Conservation (phyloP, 208 protist species). For the Crithidia bombi region DNA sequence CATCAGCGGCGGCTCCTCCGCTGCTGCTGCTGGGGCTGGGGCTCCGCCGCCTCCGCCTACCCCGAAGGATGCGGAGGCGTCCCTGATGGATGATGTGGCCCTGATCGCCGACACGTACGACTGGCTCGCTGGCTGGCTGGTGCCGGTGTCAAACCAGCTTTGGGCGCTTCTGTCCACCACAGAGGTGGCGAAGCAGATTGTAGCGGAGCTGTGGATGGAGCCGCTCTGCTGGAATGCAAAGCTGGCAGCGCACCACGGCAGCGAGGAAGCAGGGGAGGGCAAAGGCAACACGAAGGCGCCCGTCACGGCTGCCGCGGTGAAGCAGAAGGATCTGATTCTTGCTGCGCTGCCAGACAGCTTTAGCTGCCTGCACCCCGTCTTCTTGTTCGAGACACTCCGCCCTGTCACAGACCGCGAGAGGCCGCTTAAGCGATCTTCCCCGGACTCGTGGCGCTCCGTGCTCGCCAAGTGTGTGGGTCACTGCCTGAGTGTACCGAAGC, state of each 20-base stretch:
- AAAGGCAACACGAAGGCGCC: neutral
- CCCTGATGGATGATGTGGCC: slow-evolving; percentile 26
- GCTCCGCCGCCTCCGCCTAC: neutral
- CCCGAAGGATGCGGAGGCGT: slow-evolving; percentile 14
- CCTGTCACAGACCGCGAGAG: slow-evolving; percentile 14
- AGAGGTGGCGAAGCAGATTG: slow-evolving; percentile 39
- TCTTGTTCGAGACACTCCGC: slow-evolving; percentile 31
- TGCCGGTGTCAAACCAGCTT: slow-evolving; percentile 14
- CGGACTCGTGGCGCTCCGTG: slow-evolving; percentile 11
- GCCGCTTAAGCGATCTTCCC: neutral
- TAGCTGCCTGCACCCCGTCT: slow-evolving; percentile 47
- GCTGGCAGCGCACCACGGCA: neutral
- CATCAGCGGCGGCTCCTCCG: neutral
- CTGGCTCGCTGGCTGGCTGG: slow-evolving; percentile 40
- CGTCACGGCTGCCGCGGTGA: neutral
- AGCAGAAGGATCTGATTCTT: slow-evolving; percentile 19
- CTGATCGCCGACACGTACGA: slow-evolving; percentile 19
- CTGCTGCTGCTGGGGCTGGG: neutral
- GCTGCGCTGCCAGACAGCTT: slow-evolving; percentile 26
- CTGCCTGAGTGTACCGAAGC: slow-evolving; percentile 52
- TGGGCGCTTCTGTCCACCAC: slow-evolving; percentile 21
- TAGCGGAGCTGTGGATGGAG: slow-evolving; percentile 35
- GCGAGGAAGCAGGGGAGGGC: slow-evolving; percentile 17
- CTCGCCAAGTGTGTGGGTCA: slow-evolving; percentile 34
- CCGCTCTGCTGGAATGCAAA: slow-evolving; percentile 10